These are phyloP conservation scores for Borovskyia barvae DNA, from an alignment of 208 protist species.

Conservation along the genomic window DNA sequence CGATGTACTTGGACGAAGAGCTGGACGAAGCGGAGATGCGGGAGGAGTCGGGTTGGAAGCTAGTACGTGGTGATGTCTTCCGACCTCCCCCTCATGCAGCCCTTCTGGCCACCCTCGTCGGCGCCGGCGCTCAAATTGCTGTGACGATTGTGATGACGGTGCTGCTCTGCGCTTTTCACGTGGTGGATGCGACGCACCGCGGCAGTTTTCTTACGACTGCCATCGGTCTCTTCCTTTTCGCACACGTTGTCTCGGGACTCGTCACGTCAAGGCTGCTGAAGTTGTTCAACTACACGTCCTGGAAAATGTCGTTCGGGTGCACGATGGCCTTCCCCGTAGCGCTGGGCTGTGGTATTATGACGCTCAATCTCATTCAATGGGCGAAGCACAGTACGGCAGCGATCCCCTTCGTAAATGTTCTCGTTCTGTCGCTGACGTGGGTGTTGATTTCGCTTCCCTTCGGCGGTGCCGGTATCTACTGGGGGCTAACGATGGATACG, in stretches of 20 bases:
- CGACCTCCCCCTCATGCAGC: constrained; percentile 73
- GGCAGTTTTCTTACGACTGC: constrained; percentile 87
- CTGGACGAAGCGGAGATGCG: constrained; percentile 20
- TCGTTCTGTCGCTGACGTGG: constrained; percentile 71
- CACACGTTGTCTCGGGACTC: constrained; percentile 84
- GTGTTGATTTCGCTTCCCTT: constrained; percentile 93
- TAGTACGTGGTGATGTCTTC: constrained; percentile 97
- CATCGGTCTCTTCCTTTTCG: constrained; percentile 64
- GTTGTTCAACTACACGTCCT: constrained; percentile 74
- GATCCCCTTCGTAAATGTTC: constrained; percentile 61
- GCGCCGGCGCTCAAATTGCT: constrained; percentile 88
- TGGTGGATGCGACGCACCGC: constrained; percentile 88
- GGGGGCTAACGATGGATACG: constrained; percentile 80
- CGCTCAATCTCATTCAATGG: constrained; percentile 68
- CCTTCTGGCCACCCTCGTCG: constrained; percentile 84
- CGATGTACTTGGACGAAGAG: constrained; percentile 27
- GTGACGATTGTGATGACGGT: constrained; percentile 68
- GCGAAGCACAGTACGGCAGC: constrained; percentile 47
- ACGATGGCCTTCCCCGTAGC: constrained; percentile 37
- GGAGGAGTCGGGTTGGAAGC: constrained; percentile 89
- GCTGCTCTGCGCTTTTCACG: constrained; percentile 71
- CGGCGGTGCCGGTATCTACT: constrained; percentile 85
- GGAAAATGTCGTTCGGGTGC: constrained; percentile 76
- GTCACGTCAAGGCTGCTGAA: constrained; percentile 85
- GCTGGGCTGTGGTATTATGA: constrained; percentile 45